Conservation (phyloP, 2,329 filamentous ascomycete species). For the Pyricularia sp. region DNA sequence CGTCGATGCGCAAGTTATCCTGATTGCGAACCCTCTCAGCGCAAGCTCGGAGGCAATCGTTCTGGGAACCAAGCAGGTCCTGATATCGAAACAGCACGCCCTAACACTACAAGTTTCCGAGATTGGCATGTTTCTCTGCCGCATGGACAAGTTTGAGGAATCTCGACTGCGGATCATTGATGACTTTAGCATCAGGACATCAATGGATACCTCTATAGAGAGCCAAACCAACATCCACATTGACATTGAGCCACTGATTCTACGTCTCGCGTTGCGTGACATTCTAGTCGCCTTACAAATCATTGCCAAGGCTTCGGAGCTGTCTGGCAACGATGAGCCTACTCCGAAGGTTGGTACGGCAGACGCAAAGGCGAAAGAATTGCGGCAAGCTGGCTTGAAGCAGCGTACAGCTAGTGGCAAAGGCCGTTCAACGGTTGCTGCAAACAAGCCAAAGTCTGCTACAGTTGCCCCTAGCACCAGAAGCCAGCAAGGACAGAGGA, state of each 20-base stretch:
- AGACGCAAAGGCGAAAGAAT: constrained; percentile 46
- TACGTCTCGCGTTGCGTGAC: constrained; percentile 85
- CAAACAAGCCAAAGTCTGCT: constrained; percentile 27
- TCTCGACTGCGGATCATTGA: constrained; percentile 87
- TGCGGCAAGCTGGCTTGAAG: constrained; percentile 39
- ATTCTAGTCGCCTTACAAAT: constrained; percentile 93
- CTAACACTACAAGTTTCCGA: constrained; percentile 89
- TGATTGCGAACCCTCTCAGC: constrained; percentile 90
- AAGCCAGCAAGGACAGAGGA: not conserved
- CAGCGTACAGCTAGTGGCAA: constrained; percentile 48
- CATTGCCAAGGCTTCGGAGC: constrained; percentile 78
- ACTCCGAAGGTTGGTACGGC: constrained; percentile 25
- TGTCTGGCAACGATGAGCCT: constrained; percentile 55
- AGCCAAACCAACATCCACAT: constrained; percentile 72
- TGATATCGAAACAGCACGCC: constrained; percentile 89
- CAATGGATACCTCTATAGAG: constrained; percentile 60
- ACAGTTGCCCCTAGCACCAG: constrained; percentile 13
- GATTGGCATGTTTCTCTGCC: constrained; percentile 95
- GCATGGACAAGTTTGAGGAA: constrained; percentile 96
- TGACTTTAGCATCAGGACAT: constrained; percentile 87
- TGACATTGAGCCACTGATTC: constrained; percentile 81
- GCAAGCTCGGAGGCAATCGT: constrained; percentile 93
- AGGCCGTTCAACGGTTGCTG: constrained; percentile 40
- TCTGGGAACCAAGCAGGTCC: constrained; percentile 83
- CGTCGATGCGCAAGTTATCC: constrained; percentile 90